Conservation (phyloP, 352 stramenopile genomes). For the Halophytophthora batemanensis region DNA sequence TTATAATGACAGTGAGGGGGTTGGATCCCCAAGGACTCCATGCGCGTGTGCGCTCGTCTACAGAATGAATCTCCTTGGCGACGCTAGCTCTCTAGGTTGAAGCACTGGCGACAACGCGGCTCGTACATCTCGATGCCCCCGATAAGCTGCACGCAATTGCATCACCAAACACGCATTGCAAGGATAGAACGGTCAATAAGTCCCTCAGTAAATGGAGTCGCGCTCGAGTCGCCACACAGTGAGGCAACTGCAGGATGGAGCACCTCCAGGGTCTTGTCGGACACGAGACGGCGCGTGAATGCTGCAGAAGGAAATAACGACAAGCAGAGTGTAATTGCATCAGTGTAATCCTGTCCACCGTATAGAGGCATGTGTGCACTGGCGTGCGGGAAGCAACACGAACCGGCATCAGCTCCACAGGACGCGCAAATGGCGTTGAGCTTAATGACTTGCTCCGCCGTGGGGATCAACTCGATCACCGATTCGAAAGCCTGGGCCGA, state of each 20-base stretch:
- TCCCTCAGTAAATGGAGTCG: no score
- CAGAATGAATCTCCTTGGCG: conserved; percentile 14
- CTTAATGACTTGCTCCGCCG: conserved; percentile 78
- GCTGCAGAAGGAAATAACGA: conserved; percentile 24
- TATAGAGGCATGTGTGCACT: no score
- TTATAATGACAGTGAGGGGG: no score
- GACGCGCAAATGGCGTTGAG: conserved; percentile 80
- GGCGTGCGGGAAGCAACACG: no score
- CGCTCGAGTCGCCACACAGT: no score
- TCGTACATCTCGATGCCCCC: conserved; percentile 77
- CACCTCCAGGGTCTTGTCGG: conserved; percentile 70
- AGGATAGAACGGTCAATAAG: no score
- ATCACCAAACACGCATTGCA: not conserved
- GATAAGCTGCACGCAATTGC: conserved; percentile 52
- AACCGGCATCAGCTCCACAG: conserved; percentile 72
- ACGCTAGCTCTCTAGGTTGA: conserved; percentile 38
- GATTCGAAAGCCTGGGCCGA: conserved; percentile 58
- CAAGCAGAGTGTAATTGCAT: no score
- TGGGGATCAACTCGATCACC: conserved; percentile 69
- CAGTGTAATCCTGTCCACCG: no score
- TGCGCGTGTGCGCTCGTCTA: no score
- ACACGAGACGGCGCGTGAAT: conserved; percentile 73
- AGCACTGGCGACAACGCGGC: conserved; percentile 77
- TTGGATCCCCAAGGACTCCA: no score
- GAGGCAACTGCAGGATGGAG: no score